Conservation (phyloP, 1,139 yeast genomes). For the Taiozyma sp. region DNA sequence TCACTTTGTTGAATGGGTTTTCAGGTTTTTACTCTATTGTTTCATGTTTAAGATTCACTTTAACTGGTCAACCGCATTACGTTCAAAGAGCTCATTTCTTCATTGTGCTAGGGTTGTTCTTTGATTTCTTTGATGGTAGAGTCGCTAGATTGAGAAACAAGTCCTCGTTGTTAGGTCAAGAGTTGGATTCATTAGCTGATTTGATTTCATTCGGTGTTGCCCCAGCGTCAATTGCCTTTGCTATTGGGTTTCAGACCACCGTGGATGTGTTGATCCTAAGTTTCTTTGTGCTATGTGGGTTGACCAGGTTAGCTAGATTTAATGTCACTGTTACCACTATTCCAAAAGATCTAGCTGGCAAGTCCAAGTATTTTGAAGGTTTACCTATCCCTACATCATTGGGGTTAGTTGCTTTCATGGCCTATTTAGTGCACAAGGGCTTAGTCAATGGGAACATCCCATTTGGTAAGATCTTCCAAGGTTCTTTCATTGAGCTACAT, state of each 20-base stretch:
- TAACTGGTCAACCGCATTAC: slow-evolving; percentile 61
- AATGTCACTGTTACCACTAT: slow-evolving; percentile 90
- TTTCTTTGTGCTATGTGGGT: slow-evolving; percentile 88
- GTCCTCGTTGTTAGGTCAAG: slow-evolving; percentile 94
- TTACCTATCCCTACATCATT: slow-evolving; percentile 87
- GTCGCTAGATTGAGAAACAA: slow-evolving; percentile 94
- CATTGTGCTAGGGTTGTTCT: slow-evolving; percentile 82
- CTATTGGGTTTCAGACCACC: slow-evolving; percentile 83
- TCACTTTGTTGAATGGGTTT: slow-evolving; percentile 86
- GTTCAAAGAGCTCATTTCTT: slow-evolving; percentile 87
- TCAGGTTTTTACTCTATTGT: slow-evolving; percentile 87
- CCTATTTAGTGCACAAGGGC: slow-evolving; percentile 48
- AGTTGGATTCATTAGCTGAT: slow-evolving; percentile 93
- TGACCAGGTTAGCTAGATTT: slow-evolving; percentile 90
- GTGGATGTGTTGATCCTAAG: slow-evolving; percentile 71
- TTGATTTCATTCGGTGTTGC: slow-evolving; percentile 89
- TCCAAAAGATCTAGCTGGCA: slow-evolving; percentile 38
- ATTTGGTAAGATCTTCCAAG: slow-evolving; percentile 52
- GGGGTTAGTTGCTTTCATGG: slow-evolving; percentile 67
- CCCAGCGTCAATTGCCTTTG: slow-evolving; percentile 89
- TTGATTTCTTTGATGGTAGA: slow-evolving; percentile 94
- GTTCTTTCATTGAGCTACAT: slow-evolving; percentile 66
- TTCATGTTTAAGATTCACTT: slow-evolving; percentile 74
- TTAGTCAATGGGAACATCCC: slow-evolving; percentile 46
- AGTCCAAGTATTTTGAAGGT: slow-evolving; percentile 68